Evolutionary conservation across 192 early-diverging fungal genomes (phyloP), one percentile per base, ranked within the genome.

Genomic region (Powellomyces hirtus): DNA sequence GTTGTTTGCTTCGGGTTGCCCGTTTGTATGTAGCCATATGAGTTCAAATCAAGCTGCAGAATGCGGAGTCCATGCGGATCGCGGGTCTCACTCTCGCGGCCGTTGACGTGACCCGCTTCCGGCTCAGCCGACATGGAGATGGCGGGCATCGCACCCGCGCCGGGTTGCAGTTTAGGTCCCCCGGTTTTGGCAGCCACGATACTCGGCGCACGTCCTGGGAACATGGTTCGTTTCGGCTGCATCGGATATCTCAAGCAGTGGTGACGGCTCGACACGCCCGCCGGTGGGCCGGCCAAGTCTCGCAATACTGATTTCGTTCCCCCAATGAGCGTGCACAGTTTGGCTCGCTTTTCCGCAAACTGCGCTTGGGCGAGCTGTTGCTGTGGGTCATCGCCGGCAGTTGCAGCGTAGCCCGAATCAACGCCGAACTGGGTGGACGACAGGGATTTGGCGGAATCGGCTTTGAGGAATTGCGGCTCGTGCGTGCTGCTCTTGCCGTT

Each of bases 331-430:
- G 73, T 79, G 45, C 89, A 85, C 45, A 96, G 79, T 31, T 83
- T 77, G 29, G 81, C 84, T 67, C 89, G 88, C 66, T 88, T 90
- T 64, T 92, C 87, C 2, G 86, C 85, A 78, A 89, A 96, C 40
- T 87, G 66, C 7, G 60, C 64, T 37, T 74, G 70, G 4, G 59
- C 22, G 22, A 58, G 52, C 61, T 72, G 57, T 24, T 49, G 36
- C 30, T 36, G 20, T n/a, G n/a, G n/a, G 7, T 27, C 59, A 35
- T 24, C 59, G 8, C 35, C 35, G n/a, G n/a, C n/a, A n/a, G n/a
- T n/a, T 59, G 34, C 55, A 20, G 44, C 62, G 49, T 60, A 69
- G 7, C 67, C 67, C 18, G 67, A 69, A 45, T 69, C 67, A 11
- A 36, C 16, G 14, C 65, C 65, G 38, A 58, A 67, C 0, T 16